phyloP scores from a whole-genome alignment of 140 eudicot species.

The Erigeron philadelphicus region DNA sequence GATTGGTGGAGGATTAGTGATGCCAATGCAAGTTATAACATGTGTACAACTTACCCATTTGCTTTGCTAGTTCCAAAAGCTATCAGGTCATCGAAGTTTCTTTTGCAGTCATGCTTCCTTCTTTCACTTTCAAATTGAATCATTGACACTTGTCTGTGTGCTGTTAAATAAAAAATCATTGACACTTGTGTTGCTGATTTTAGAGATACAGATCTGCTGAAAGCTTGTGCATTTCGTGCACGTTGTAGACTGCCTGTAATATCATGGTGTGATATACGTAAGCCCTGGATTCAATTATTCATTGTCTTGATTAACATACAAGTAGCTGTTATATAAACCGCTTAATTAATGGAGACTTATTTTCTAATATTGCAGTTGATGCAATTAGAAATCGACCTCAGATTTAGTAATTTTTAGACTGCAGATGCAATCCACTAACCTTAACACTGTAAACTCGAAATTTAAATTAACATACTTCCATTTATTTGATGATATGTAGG shows the following conservation, averaged over 20 bases:
- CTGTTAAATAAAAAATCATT: background rate
- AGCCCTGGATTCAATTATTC: conserved; percentile 16
- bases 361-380: too few species aligned
- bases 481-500: conserved; percentile 37
- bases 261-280: conserved; percentile 85
- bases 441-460: background rate
- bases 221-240: conserved; percentile 91
- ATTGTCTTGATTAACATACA: background rate
- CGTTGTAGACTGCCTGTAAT: conserved; percentile 84
- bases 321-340: background rate
- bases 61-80: conserved; percentile 84
- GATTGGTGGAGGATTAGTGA: conserved; percentile 83
- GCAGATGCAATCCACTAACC: background rate
- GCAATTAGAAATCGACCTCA: background rate
- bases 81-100: conserved; percentile 45
- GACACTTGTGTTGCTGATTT: conserved; percentile 25
- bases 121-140: background rate
- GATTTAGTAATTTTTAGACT: background rate
- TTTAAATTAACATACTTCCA: conserved; percentile 13
- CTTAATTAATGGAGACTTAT: too few species aligned
- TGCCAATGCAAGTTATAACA: conserved; percentile 59
- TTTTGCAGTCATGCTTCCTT: background rate
- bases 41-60: conserved; percentile 85
- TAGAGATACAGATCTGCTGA: conserved; percentile 79
- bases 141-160: conserved; percentile 2